phyloP scores from a whole-genome alignment of 2,329 filamentous ascomycete species.

The Pyrenochaeta sp. region DNA sequence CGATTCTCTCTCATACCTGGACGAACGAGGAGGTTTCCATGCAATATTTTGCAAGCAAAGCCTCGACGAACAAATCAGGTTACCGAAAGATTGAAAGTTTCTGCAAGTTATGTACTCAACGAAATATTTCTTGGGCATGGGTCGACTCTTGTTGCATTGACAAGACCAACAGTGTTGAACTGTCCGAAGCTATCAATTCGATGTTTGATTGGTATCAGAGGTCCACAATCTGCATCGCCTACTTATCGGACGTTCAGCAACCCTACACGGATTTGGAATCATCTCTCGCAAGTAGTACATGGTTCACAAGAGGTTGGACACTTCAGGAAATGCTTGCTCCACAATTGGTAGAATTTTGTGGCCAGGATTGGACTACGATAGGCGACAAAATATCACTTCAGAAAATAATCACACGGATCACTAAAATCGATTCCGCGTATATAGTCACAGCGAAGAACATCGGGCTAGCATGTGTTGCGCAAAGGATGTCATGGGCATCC shows the following conservation, averaged over 20 bases:
- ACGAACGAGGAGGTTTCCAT: neutral
- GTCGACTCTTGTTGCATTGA: conserved; percentile 5
- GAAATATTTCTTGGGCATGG: neutral
- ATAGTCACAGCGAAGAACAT: conserved; percentile 9
- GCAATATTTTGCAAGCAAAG: neutral
- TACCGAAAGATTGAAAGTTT: neutral
- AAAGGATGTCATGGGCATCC: conserved; percentile 12
- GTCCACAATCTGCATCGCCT: neutral
- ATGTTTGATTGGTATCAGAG: neutral
- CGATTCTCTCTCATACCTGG: neutral
- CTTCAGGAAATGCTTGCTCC: neutral
- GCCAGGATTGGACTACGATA: neutral
- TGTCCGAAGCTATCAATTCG: neutral
- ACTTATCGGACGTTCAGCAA: neutral
- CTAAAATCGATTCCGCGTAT: neutral
- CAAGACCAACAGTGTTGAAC: neutral
- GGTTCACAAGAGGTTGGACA: too few relatives aligned
- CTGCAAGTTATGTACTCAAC: neutral
- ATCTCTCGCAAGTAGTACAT: neutral
- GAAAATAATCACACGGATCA: neutral
- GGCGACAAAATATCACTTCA: neutral
- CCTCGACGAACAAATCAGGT: neutral
- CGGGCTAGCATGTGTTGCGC: neutral
- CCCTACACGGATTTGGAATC: neutral
- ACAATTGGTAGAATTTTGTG: neutral